These are phyloP conservation scores for Naganishia vaughanmartiniae DNA, from an alignment of 768 basidiomycete species.

Conservation along the genomic window DNA sequence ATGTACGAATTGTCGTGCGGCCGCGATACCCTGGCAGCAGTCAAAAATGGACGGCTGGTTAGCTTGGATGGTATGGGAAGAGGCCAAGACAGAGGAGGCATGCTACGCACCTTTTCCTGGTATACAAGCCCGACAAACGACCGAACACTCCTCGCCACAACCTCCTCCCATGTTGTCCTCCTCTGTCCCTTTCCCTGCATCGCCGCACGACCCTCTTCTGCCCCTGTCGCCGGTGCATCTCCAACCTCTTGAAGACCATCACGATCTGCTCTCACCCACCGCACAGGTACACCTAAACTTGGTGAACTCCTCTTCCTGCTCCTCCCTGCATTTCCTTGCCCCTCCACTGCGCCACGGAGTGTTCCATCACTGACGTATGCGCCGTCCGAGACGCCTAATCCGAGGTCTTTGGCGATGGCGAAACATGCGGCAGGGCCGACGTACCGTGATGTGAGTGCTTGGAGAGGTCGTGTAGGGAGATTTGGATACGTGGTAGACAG, in stretches of 20 bases:
- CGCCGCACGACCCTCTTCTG: neutral
- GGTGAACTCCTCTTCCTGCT: slow-evolving; percentile 28
- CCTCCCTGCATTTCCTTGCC: slow-evolving; percentile 31
- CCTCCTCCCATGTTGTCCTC: slow-evolving; percentile 67
- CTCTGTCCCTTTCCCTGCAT: neutral
- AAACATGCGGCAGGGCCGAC: slow-evolving; percentile 82
- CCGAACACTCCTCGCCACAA: slow-evolving; percentile 80
- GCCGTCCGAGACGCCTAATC: slow-evolving; percentile 39
- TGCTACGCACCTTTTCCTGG: slow-evolving; percentile 68
- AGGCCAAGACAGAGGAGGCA: no score
- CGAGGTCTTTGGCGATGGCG: slow-evolving; percentile 70
- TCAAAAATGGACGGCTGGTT: neutral
- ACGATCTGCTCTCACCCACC: slow-evolving; percentile 50
- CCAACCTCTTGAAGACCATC: slow-evolving; percentile 6
- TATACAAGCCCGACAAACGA: slow-evolving; percentile 85
- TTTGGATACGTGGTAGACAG: slow-evolving; percentile 78
- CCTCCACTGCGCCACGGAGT: slow-evolving; percentile 25
- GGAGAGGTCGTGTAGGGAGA: slow-evolving; percentile 83
- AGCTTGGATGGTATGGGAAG: no score
- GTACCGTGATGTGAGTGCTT: slow-evolving; percentile 86
- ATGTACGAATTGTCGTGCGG: slow-evolving; percentile 85
- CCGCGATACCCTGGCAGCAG: slow-evolving; percentile 60
- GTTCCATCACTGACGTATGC: slow-evolving; percentile 32
- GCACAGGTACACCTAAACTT: slow-evolving; percentile 56
- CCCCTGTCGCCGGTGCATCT: slow-evolving; percentile 33